These are phyloP conservation scores for Debaryomyces sp. DNA, from an alignment of 1,139 yeast species.

Conservation along the genomic window DNA sequence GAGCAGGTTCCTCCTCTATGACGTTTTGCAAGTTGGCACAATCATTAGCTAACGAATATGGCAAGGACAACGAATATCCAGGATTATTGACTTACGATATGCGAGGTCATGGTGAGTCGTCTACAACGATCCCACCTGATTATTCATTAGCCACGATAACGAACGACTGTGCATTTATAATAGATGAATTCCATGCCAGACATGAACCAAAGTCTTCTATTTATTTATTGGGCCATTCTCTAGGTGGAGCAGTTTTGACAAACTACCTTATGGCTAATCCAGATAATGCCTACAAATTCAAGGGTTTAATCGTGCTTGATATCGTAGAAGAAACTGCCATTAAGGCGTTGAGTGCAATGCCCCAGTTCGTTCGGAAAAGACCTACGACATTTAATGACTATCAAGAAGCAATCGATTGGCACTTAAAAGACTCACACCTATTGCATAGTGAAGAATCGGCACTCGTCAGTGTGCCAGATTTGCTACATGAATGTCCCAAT, in stretches of 20 bases:
- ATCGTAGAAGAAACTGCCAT: conserved; percentile 94
- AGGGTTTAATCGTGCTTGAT: conserved; percentile 79
- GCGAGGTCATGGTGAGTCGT: conserved; percentile 74
- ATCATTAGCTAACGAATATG: conserved; percentile 25
- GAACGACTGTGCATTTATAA: conserved; percentile 55
- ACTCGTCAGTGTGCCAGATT: conserved; percentile 71
- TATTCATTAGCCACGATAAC: conserved; percentile 56
- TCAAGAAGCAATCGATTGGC: conserved; percentile 82
- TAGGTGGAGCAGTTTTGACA: conserved; percentile 87
- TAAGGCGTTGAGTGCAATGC: conserved; percentile 68
- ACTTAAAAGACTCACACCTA: conserved; percentile 52
- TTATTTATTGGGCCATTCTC: conserved; percentile 81
- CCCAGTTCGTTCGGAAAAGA: conserved; percentile 57
- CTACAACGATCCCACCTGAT: conserved; percentile 26
- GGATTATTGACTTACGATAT: conserved; percentile 77
- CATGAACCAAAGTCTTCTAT: conserved; percentile 21
- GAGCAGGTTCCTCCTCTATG: conserved; percentile 90
- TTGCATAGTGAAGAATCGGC: conserved; percentile 67
- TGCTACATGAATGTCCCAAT: conserved; percentile 33
- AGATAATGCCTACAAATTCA: conserved; percentile 27
- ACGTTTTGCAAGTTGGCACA: conserved; percentile 64
- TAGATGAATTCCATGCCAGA: conserved; percentile 36
- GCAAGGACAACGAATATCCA: conserved; percentile 27
- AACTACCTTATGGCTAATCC: conserved; percentile 30
- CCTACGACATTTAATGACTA: conserved; percentile 60